phyloP scores from a whole-genome alignment of 2,329 filamentous ascomycete genomes.

The Fusarium nygamai region DNA sequence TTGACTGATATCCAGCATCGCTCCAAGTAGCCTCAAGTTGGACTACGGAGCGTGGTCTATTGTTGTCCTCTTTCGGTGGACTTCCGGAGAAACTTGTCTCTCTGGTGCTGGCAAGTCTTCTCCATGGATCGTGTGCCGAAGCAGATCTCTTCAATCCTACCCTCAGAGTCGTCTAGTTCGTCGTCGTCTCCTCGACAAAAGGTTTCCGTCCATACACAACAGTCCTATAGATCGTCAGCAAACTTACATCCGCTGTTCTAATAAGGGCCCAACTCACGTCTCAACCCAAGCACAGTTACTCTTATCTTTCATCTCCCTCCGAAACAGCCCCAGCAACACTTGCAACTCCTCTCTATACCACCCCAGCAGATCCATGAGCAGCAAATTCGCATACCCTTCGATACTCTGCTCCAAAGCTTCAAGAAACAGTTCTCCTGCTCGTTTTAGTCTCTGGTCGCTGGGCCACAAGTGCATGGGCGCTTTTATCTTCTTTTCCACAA shows the following conservation, averaged over 20 bases:
- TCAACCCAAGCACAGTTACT: slow-evolving; percentile 24
- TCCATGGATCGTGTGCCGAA: not conserved
- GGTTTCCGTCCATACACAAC: slow-evolving; percentile 35
- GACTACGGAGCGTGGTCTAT: not conserved
- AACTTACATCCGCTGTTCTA: not conserved
- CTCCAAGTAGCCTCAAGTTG: not conserved
- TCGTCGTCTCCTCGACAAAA: not conserved
- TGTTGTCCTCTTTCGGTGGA: not conserved
- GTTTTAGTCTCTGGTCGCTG: slow-evolving; percentile 53
- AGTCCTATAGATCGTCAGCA: slow-evolving; percentile 11
- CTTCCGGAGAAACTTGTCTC: not conserved
- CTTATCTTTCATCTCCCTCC: slow-evolving; percentile 26
- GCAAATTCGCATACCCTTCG: slow-evolving; percentile 44
- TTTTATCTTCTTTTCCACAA: slow-evolving; percentile 48
- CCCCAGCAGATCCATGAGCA: slow-evolving; percentile 43
- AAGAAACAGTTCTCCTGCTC: slow-evolving; percentile 51
- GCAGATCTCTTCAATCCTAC: not conserved
- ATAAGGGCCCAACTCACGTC: slow-evolving; percentile 12
- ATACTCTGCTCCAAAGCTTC: slow-evolving; percentile 43
- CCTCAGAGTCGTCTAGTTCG: not conserved
- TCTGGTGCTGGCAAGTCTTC: not conserved
- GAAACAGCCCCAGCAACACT: slow-evolving; percentile 38
- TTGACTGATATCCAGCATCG: not conserved
- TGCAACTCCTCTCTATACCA: slow-evolving; percentile 42
- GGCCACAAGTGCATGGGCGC: slow-evolving; percentile 57